Conservation (phyloP, 2,329 filamentous ascomycete species). For the Colletotrichum liaoningense region DNA sequence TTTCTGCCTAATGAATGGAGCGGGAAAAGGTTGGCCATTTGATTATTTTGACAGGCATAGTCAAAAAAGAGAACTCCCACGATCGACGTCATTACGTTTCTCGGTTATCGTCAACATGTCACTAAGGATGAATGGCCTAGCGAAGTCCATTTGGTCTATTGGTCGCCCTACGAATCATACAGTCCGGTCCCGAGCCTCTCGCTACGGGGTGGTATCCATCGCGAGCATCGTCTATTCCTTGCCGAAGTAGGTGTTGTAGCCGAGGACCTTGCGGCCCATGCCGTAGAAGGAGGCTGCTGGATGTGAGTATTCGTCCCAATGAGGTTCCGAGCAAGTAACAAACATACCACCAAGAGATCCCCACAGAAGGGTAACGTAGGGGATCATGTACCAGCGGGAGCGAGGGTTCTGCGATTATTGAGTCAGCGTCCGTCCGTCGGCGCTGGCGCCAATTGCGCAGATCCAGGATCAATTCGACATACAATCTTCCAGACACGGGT, state of each 20-base stretch:
- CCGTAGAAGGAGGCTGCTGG: conserved; percentile 72
- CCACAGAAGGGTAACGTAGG: conserved; percentile 75
- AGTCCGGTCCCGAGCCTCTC: conserved; percentile 6
- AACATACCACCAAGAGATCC: conserved; percentile 72
- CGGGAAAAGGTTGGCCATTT: conserved; percentile 16
- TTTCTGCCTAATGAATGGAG: conserved; percentile 6
- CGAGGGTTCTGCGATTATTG: conserved; percentile 65
- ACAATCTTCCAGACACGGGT: conserved; percentile 84
- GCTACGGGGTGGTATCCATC: not conserved
- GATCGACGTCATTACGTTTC: conserved; percentile 13
- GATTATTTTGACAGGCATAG: conserved; percentile 19
- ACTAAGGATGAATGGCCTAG: conserved; percentile 2
- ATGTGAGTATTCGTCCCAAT: conserved; percentile 37
- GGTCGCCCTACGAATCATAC: conserved; percentile 31
- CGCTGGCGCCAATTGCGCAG: not conserved
- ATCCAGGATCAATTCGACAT: conserved; percentile 51
- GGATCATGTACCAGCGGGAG: conserved; percentile 73
- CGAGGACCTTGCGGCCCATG: conserved; percentile 77
- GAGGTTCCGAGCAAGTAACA: not conserved
- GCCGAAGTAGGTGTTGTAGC: conserved; percentile 83
- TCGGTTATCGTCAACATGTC: conserved; percentile 13
- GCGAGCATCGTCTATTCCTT: conserved; percentile 55
- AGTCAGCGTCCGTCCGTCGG: conserved; percentile 22
- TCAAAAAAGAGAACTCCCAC: conserved; percentile 16
- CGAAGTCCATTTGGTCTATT: conserved; percentile 26